Base-by-base conservation (phyloP, 208 protist genomes). In the Trypanosoma rangeli region DNA sequence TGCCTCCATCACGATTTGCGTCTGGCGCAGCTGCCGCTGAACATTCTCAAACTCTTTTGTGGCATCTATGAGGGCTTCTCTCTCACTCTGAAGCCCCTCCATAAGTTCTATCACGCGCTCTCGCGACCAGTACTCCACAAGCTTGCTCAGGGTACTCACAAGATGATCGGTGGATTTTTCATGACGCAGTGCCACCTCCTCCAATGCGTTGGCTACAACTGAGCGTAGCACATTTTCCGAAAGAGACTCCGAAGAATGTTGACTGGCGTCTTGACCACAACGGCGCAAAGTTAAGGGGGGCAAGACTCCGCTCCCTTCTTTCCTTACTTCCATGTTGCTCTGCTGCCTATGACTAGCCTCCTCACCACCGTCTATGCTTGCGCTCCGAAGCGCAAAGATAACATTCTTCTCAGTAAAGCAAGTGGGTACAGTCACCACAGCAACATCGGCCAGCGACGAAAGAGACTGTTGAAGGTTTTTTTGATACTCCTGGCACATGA, bases 131-230 rank as follows among this genome's bases (percentile, higher is more conserved):
- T 85, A 80, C 20, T 73, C 73, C 42, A 86, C 76, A 70, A 86
- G 82, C 42, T 76, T 78, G 22, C 80, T 84, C 7, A 91, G 67
- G 22, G 86, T 84, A 58, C 80, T 83, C 7, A 87, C 79, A 7
- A 89, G 68, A 59, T 89, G 83, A 46, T 79, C 72, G 0, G 81
- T 89, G 39, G 83, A 85, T 52, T 89, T 83, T 65, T 92, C 83
- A 65, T 89, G 86, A 13, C 78, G 83, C 26, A 76, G 71, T 31
- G 77, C 78, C 29, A 92, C 81, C 68, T 92, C 83, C 52, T 89
- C 81, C 22, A 92, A 55, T 22, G 83, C 80, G 52, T 80, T 80
- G 31, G 74, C 73, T 46, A 91, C 75, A 76, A 88, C 70, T 9
- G 78, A 73, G 24, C 83, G 85, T 18, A 91, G 68, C 7, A 57